Percentiles rank a stretch among this genome's conserved stretches.
phyloP scores from a whole-genome alignment of 257 asterid genomes.

The Capsicum pubescens region DNA sequence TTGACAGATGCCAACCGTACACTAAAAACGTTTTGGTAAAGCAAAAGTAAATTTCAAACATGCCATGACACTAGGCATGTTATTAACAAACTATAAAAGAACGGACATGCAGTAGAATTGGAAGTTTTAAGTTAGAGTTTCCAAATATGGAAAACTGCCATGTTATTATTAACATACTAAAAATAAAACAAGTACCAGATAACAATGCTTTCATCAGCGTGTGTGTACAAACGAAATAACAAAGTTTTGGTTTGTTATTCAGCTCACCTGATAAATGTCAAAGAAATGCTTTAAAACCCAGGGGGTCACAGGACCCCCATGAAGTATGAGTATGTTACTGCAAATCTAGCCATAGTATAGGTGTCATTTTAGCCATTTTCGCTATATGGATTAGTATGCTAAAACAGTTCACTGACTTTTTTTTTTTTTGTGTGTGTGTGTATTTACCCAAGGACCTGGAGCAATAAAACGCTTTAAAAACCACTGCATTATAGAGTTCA shows the following conservation, averaged over 20 bases:
- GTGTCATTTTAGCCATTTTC: no score
- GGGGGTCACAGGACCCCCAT: no score
- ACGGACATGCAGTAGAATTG: not conserved
- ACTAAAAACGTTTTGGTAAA: not conserved
- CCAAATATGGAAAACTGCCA: not conserved
- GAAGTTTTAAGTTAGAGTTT: not conserved
- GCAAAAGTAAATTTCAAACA: not conserved
- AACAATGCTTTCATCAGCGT: no score
- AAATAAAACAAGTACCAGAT: not conserved
- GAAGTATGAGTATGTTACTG: no score
- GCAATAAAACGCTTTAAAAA: not conserved
- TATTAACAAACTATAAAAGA: not conserved
- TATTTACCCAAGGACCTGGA: not conserved
- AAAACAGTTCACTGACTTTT: conserved; percentile 12
- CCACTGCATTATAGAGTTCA: not conserved
- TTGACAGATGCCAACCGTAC: not conserved
- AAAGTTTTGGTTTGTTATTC: no score
- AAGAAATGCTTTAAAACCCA: no score
- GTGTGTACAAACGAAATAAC: no score
- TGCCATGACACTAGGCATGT: not conserved
- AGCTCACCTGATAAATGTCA: no score
- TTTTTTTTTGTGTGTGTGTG: not conserved
- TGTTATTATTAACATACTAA: not conserved
- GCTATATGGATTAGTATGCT: not conserved
- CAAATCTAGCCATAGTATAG: no score